phyloP scores from a whole-genome alignment of 75 land plant species.

The Sequoiadendron giganteum region DNA sequence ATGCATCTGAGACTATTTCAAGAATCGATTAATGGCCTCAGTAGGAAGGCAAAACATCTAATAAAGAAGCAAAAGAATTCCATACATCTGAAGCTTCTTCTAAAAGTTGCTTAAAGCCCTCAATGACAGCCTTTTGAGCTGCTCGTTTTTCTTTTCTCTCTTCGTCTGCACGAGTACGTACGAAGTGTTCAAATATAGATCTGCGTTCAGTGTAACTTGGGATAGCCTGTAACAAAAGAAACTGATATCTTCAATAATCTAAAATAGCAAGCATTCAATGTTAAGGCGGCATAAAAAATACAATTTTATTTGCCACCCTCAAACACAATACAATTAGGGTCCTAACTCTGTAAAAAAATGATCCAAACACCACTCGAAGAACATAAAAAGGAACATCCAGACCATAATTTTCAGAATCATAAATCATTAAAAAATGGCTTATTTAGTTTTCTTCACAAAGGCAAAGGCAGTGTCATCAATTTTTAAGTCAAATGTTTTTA shows the following conservation, averaged over 20 bases:
- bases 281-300: neutral
- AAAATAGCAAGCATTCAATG: neutral
- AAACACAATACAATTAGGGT: neutral
- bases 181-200: slow-evolving; percentile 89
- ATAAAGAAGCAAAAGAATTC: neutral
- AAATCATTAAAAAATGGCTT: neutral
- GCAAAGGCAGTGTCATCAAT: neutral
- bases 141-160: slow-evolving; percentile 93
- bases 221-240: slow-evolving; percentile 60
- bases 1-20: neutral
- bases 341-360: neutral
- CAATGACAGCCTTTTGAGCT: slow-evolving; percentile 90
- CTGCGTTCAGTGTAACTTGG: slow-evolving; percentile 69
- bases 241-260: neutral
- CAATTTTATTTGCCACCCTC: neutral
- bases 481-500: neutral
- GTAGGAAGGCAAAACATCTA: neutral
- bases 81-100: slow-evolving; percentile 85
- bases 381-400: neutral
- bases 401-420: neutral
- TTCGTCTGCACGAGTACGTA: slow-evolving; percentile 90
- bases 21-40: neutral
- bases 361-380: neutral
- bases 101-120: slow-evolving; percentile 82
- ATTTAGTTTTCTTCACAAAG: neutral